phyloP scores from a whole-genome alignment of 2,329 filamentous ascomycete species.

The Trichoderma polysporum region DNA sequence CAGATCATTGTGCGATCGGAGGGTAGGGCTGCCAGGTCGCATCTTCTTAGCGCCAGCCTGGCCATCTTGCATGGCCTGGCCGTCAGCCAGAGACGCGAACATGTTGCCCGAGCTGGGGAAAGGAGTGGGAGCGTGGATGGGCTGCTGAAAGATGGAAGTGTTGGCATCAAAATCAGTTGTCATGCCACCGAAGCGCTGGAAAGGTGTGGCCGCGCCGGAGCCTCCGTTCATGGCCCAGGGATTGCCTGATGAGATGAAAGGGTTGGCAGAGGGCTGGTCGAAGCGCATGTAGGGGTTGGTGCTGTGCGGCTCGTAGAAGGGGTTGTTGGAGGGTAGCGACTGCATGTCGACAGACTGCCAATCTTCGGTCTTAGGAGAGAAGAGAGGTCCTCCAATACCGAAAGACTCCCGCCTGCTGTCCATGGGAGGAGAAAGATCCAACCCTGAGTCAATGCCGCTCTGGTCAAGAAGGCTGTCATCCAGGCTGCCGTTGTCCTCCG shows the following conservation, averaged over 20 bases:
- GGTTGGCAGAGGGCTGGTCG: constrained; percentile 48
- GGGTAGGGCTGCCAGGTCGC: constrained; percentile 65
- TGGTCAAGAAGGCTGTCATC: constrained; percentile 63
- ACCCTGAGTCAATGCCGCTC: constrained; percentile 57
- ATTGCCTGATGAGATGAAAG: constrained; percentile 42
- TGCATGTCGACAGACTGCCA: constrained; percentile 67
- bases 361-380: constrained; percentile 64
- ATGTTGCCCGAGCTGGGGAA: constrained; percentile 56
- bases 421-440: constrained; percentile 65
- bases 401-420: constrained; percentile 65
- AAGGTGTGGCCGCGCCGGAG: constrained; percentile 72
- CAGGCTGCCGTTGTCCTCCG: constrained; percentile 61
- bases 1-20: constrained; percentile 74
- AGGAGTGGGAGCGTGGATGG: constrained; percentile 53
- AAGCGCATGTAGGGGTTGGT: constrained; percentile 63
- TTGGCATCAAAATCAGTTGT: constrained; percentile 56
- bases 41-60: constrained; percentile 59
- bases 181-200: constrained; percentile 63
- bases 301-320: constrained; percentile 59
- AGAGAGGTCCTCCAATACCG: constrained; percentile 54
- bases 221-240: constrained; percentile 64
- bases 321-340: constrained; percentile 62
- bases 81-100: constrained; percentile 52
- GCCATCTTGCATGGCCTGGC: constrained; percentile 53
- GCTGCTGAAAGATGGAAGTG: constrained; percentile 53